These are phyloP conservation scores for Exophiala oligosperma DNA, from an alignment of 2,329 filamentous ascomycete genomes.

Conservation along the genomic window DNA sequence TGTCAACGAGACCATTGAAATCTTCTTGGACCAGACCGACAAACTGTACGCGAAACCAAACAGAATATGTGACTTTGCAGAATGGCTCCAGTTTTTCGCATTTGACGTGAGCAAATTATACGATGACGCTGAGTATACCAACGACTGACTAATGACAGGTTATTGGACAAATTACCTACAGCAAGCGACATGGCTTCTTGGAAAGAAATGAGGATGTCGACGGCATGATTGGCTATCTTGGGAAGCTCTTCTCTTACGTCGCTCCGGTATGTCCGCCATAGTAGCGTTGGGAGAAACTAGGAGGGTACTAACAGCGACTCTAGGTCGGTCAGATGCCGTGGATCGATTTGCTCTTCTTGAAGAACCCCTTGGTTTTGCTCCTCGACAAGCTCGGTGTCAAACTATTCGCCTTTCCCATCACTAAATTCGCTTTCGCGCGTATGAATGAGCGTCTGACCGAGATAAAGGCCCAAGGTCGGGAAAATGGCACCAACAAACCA, in stretches of 20 bases:
- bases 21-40: slow-evolving; percentile 67
- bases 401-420: slow-evolving; percentile 70
- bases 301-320: no score
- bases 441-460: slow-evolving; percentile 64
- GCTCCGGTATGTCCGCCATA: slow-evolving; percentile 60
- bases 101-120: slow-evolving; percentile 31
- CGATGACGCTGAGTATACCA: neutral
- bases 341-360: slow-evolving; percentile 28
- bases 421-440: slow-evolving; percentile 67
- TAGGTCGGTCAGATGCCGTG: slow-evolving; percentile 30
- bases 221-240: slow-evolving; percentile 40
- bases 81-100: slow-evolving; percentile 43
- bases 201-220: slow-evolving; percentile 36
- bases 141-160: slow-evolving; percentile 13
- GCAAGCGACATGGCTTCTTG: slow-evolving; percentile 38
- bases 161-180: slow-evolving; percentile 40
- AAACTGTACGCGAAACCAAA: slow-evolving; percentile 48
- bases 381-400: slow-evolving; percentile 66
- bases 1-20: slow-evolving; percentile 70
- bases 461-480: slow-evolving; percentile 35
- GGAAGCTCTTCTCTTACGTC: slow-evolving; percentile 60
- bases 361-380: slow-evolving; percentile 48
- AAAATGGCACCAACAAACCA: slow-evolving; percentile 20
- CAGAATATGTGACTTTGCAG: slow-evolving; percentile 36
- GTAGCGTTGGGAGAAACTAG: no score